Evolutionary conservation across 129 eudicot genomes (phyloP), one percentile per base, ranked within the genome.

Genomic region (Rutidosis leptorrhynchoides): DNA sequence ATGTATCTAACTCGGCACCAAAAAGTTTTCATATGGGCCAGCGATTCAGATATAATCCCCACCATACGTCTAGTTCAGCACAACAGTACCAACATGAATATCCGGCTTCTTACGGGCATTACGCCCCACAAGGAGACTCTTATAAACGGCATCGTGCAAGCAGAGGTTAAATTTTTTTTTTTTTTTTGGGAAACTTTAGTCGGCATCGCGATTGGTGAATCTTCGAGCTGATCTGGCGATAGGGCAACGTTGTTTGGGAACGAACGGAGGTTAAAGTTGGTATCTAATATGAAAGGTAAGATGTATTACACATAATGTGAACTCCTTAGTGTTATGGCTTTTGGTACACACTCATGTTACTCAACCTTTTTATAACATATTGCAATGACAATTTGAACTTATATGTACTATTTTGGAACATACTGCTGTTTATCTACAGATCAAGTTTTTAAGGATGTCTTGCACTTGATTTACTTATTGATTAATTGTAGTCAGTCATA

Each of bases 131-230:
- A n/a, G n/a, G 72, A 10, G 79, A 77, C 66, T 77, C 77, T 30
- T 62, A 71, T 25, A 80, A 83, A 62, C 73, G 79, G 15, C 76
- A 53, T 20, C 83, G 83, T 64, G 84, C 68, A 7, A 51, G 65
- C 51, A 66, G 78, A 40, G 58, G 29, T n/a, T n/a, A n/a, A n/a
- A n/a, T n/a, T n/a, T n/a, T n/a, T n/a, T n/a, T n/a, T n/a, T n/a
- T n/a, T n/a, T n/a, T n/a, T n/a, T n/a, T n/a, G n/a, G n/a, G n/a
- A n/a, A n/a, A n/a, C n/a, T n/a, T n/a, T n/a, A n/a, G n/a, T n/a
- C n/a, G n/a, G n/a, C n/a, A n/a, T n/a, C n/a, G n/a, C n/a, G n/a
- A n/a, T n/a, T n/a, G n/a, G n/a, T n/a, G n/a, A n/a, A n/a, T n/a
- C n/a, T n/a, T n/a, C n/a, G n/a, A n/a, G n/a, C n/a, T n/a, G n/a